Percentiles rank a stretch among this genome's conserved stretches.
These are phyloP conservation scores for Pholiota microspora DNA, from an alignment of 768 basidiomycete species.

Conservation along the genomic window DNA sequence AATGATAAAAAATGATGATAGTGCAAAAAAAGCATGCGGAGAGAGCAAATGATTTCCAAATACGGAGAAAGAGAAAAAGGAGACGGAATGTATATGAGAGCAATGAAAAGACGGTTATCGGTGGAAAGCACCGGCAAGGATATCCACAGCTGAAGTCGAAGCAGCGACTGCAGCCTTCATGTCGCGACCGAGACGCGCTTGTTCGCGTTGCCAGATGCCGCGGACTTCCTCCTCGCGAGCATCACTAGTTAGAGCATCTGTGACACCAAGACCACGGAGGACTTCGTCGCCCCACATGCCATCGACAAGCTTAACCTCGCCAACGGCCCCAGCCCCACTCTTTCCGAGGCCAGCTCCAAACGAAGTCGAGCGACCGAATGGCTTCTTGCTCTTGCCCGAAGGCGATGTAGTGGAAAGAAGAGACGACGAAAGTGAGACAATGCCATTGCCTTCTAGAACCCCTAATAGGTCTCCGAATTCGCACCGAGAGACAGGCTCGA, in stretches of 20 bases:
- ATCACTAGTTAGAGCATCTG: slow-evolving; percentile 21
- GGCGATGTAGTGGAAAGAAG: slow-evolving; percentile 32
- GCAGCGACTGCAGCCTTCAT: slow-evolving; percentile 27
- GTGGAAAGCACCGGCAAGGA: slow-evolving; percentile 45
- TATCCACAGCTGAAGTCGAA: slow-evolving; percentile 17
- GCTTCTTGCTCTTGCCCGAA: slow-evolving; percentile 44
- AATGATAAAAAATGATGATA: slow-evolving; percentile 11
- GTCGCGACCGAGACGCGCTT: slow-evolving; percentile 42
- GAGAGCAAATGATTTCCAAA: slow-evolving; percentile 2
- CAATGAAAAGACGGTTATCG: slow-evolving; percentile 27
- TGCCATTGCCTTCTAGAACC: slow-evolving; percentile 72
- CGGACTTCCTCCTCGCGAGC: slow-evolving; percentile 26
- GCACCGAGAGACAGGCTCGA: slow-evolving; percentile 66
- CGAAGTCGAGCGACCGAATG: slow-evolving; percentile 56
- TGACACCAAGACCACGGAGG: slow-evolving; percentile 64
- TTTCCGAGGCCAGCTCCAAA: slow-evolving; percentile 42
- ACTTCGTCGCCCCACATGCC: slow-evolving; percentile 68
- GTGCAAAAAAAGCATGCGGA: slow-evolving; percentile 9
- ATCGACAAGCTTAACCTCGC: slow-evolving; percentile 56
- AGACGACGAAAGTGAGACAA: slow-evolving; percentile 45
- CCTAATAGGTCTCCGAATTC: slow-evolving; percentile 74
- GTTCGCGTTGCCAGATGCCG: slow-evolving; percentile 53
- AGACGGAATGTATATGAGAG: slow-evolving; percentile 16
- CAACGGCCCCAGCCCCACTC: slow-evolving; percentile 34
- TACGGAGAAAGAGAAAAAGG: slow-evolving; percentile 6